A percentile compares a stretch with the other conserved stretches of the same genome.
Conservation (phyloP, 352 stramenopile genomes). For the Thraustochytrium sp. region DNA sequence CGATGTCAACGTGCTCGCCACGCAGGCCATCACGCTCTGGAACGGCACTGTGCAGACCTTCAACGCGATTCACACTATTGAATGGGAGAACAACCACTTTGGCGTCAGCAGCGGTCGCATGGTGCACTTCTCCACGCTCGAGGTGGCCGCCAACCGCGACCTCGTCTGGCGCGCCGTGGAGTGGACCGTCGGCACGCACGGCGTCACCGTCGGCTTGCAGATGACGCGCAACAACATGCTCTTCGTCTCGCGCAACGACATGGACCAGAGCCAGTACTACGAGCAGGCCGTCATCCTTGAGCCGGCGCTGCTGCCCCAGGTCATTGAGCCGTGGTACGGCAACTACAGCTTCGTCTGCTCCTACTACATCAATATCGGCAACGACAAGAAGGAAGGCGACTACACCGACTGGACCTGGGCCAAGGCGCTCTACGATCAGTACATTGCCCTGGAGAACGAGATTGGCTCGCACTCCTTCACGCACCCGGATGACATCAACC, state of each 20-base stretch:
- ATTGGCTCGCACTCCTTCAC: slow-evolving; percentile 41
- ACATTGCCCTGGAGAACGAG: slow-evolving; percentile 18
- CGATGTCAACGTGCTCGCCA: neutral
- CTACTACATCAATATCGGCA: slow-evolving; percentile 45
- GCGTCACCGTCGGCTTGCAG: neutral
- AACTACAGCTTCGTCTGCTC: slow-evolving; percentile 25
- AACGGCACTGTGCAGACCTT: neutral
- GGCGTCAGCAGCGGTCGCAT: neutral
- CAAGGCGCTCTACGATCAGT: neutral
- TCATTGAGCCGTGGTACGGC: slow-evolving; percentile 27
- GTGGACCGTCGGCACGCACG: neutral
- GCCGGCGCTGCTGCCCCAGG: neutral
- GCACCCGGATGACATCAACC: slow-evolving; percentile 35
- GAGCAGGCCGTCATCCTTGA: neutral
- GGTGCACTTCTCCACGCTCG: slow-evolving; percentile 41
- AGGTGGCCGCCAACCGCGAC: slow-evolving; percentile 30
- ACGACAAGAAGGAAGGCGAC: neutral
- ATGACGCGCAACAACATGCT: neutral
- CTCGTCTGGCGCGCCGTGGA: slow-evolving; percentile 11
- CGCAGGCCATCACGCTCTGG: neutral
- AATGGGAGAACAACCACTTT: neutral
- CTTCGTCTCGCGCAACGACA: slow-evolving; percentile 8
- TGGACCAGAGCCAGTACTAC: slow-evolving; percentile 35
- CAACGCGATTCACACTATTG: slow-evolving; percentile 13
- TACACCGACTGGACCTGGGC: slow-evolving; percentile 37